Base-by-base conservation (phyloP, 176 grass and related monocot genomes). In the Musa troglodytarum region DNA sequence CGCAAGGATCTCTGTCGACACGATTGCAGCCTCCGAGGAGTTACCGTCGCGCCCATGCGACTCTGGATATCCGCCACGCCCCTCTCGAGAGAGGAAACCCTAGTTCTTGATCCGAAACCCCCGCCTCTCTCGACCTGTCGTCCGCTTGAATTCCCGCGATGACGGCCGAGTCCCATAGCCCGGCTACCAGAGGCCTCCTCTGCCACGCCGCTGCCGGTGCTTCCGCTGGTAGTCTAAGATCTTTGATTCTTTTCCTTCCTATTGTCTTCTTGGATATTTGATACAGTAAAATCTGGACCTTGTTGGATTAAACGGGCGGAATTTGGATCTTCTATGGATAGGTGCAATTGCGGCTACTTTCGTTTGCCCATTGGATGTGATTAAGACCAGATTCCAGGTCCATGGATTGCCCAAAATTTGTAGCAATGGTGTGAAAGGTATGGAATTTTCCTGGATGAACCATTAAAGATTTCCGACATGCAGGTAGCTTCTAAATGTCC, bases 341-440 rank as follows among this genome's bases (percentile, higher is more conserved):
- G 91, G 95, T 65, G 88, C 86, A n/a, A 83, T 99, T 56, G 95
- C 90, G 1, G 91, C 95, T 24, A 94, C 95, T 52, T 99, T 99
- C 23, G 95, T 99, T 66, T 99, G 95, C 79, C 95, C 95, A 56
- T 78, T 99, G 20, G 95, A 99, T 65, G 95, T 99, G 53, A 88
- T 99, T 88, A 99, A 99, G 83, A 99, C 91, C 1, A 94, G 95
- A 79, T 93, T 99, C 53, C 95, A 99, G 83, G 95, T 99, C 9
- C 88, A 89, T 72, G 95, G 95, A 55, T 86, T 86, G 79, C 83
- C 86, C 24, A 86, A 84, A 76, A 56, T 91, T 5, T 74, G 55
- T 23, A 71, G 76, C 0, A 67, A 71, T 67, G 81, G 80, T 49
- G 56, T 78, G 34, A 84, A 88, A 77, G 95, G 95, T 94, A 67